phyloP scores from a whole-genome alignment of 2,329 filamentous ascomycete genomes.

The Myriosclerotinia duriaeana region DNA sequence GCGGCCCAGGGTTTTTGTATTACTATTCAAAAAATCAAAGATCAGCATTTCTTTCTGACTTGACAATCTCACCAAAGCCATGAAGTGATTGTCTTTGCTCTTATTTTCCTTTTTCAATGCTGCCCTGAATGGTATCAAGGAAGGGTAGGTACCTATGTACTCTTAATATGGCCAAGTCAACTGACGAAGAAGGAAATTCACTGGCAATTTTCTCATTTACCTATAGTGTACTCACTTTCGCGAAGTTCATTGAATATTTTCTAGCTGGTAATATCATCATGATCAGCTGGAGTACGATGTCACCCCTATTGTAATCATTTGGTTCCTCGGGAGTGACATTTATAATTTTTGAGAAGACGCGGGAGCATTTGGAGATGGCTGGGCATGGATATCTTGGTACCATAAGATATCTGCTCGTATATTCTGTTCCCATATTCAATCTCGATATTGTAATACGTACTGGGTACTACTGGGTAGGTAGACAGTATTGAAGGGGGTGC shows the following conservation, averaged over 20 bases:
- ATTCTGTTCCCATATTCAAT: too few species aligned
- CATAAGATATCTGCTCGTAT: too few species aligned
- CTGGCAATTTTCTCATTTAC: neutral
- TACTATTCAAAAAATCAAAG: slow-evolving; percentile 1
- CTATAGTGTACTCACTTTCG: too few species aligned
- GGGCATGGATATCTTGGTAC: too few species aligned
- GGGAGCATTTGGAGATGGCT: too few species aligned
- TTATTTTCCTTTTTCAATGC: neutral
- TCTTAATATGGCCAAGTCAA: too few species aligned
- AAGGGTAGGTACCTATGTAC: too few species aligned
- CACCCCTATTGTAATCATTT: neutral
- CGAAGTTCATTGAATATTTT: neutral
- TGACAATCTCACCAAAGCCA: neutral
- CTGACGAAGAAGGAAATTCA: neutral
- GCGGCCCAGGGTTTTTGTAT: neutral
- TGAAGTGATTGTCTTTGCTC: neutral
- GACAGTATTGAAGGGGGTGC: too few species aligned
- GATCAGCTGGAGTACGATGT: neutral
- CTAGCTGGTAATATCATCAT: neutral
- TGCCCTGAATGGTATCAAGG: neutral
- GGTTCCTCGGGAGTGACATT: neutral
- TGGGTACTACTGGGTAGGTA: too few species aligned
- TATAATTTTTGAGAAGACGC: too few species aligned
- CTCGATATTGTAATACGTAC: too few species aligned
- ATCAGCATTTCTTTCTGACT: neutral